These are phyloP conservation scores for Toxoplasma gondii DNA, from an alignment of 169 alveolate species.

Conservation along the genomic window DNA sequence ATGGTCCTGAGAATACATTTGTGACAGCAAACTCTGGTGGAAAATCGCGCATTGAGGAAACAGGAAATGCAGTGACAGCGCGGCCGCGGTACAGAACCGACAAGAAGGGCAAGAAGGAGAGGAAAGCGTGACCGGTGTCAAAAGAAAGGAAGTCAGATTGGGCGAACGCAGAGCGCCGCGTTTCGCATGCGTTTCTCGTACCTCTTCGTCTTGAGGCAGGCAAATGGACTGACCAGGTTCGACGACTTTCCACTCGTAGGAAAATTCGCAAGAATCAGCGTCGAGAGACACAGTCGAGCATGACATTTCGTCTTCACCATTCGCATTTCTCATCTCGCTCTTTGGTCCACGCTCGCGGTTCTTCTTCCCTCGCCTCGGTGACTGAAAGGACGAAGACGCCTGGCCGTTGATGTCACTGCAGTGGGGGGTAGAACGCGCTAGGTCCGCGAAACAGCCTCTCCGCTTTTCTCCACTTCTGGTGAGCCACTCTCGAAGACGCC, in stretches of 20 bases:
- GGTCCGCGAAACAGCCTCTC: background rate
- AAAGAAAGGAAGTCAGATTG: too few relatives aligned
- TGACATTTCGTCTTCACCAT: background rate
- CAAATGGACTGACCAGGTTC: background rate
- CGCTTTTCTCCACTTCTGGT: background rate
- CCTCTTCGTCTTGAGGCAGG: slow-evolving; percentile 26
- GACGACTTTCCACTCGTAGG: background rate
- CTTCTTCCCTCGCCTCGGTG: background rate
- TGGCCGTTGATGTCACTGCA: too few relatives aligned
- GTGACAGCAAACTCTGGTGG: too few relatives aligned
- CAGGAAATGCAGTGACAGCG: too few relatives aligned
- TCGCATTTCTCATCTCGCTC: background rate
- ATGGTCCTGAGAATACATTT: too few relatives aligned
- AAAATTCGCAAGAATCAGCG: background rate
- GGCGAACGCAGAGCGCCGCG: too few relatives aligned
- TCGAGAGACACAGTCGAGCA: background rate
- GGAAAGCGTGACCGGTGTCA: too few relatives aligned
- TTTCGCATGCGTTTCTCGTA: background rate
- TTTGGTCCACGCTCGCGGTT: background rate
- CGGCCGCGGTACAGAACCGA: too few relatives aligned
- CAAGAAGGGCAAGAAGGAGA: too few relatives aligned
- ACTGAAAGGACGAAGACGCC: background rate
- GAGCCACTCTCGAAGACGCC: background rate
- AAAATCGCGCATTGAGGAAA: too few relatives aligned
- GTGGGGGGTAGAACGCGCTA: too few relatives aligned